phyloP scores from a whole-genome alignment of 371 early-diverging fungal species.

The Mucor lusitanicus region DNA sequence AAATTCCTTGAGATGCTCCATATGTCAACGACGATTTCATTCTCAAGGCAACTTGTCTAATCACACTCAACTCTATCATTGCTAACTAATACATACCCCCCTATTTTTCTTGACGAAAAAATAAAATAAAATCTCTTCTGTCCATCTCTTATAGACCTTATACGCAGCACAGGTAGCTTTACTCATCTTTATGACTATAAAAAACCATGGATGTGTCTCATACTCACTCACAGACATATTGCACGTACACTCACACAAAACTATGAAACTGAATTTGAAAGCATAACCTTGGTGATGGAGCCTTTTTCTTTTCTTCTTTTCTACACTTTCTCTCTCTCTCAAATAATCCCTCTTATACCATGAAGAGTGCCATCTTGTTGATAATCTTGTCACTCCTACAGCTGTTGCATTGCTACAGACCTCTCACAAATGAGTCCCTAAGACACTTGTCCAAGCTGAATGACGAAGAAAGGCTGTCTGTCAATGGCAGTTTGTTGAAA shows the following conservation, averaged over 20 bases:
- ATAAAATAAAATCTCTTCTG: not conserved
- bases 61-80: constrained; percentile 24
- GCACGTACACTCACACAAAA: not conserved
- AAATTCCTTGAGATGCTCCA: constrained; percentile 20
- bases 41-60: constrained; percentile 26
- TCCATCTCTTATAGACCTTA: not conserved
- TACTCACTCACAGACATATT: not conserved
- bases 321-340: not conserved
- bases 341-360: not conserved
- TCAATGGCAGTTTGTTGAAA: constrained; percentile 56
- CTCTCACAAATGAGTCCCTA: constrained; percentile 17
- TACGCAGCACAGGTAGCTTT: not conserved
- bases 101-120: not conserved
- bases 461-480: constrained; percentile 17
- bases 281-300: not conserved
- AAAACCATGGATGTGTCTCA: not conserved
- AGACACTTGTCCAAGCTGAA: constrained; percentile 18
- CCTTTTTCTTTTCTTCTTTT: not conserved
- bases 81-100: constrained; percentile 4
- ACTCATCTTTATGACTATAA: not conserved
- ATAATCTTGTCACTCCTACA: not conserved
- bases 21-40: constrained; percentile 30
- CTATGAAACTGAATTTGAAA: not conserved
- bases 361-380: constrained; percentile 8
- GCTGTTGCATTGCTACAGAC: constrained; percentile 5